These are phyloP conservation scores for Scleroderma bovista DNA, from an alignment of 768 basidiomycete genomes.

Conservation along the genomic window DNA sequence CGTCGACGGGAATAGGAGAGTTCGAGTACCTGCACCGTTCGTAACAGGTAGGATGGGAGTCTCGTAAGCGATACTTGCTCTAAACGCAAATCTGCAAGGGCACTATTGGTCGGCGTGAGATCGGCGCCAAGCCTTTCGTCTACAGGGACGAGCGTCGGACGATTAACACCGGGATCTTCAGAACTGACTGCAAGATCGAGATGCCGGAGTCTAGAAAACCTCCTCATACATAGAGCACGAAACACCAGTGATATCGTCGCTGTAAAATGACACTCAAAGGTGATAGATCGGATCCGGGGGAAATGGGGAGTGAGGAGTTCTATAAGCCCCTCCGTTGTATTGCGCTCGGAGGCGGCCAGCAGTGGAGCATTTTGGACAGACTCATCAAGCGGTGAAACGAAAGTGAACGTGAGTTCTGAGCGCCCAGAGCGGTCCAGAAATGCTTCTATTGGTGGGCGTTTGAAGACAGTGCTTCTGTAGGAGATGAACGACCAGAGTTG, in stretches of 20 bases:
- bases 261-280: slow-evolving; percentile 28
- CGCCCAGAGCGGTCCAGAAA: slow-evolving; percentile 34
- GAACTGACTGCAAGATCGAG: slow-evolving; percentile 25
- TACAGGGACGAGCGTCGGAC: slow-evolving; percentile 18
- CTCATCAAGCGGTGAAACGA: slow-evolving; percentile 16
- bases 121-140: slow-evolving; percentile 12
- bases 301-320: slow-evolving; percentile 14
- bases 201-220: slow-evolving; percentile 21
- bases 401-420: slow-evolving; percentile 32
- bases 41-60: slow-evolving; percentile 33
- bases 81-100: slow-evolving; percentile 33
- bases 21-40: slow-evolving; percentile 38
- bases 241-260: slow-evolving; percentile 26
- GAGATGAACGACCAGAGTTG: slow-evolving; percentile 41
- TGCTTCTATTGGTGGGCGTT: slow-evolving; percentile 14
- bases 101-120: slow-evolving; percentile 1
- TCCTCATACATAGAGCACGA: slow-evolving; percentile 12
- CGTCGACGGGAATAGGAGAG: slow-evolving; percentile 34
- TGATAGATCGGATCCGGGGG: slow-evolving; percentile 28
- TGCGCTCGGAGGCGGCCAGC: slow-evolving; percentile 8
- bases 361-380: slow-evolving; percentile 10
- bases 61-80: slow-evolving; percentile 37
- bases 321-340: slow-evolving; percentile 23
- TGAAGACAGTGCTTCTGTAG: slow-evolving; percentile 23
- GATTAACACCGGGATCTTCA: slow-evolving; percentile 22